Evolutionary conservation across 169 alveolate genomes (phyloP), one percentile per base, ranked within the genome.

Genomic region (Besnoitia besnoiti): DNA sequence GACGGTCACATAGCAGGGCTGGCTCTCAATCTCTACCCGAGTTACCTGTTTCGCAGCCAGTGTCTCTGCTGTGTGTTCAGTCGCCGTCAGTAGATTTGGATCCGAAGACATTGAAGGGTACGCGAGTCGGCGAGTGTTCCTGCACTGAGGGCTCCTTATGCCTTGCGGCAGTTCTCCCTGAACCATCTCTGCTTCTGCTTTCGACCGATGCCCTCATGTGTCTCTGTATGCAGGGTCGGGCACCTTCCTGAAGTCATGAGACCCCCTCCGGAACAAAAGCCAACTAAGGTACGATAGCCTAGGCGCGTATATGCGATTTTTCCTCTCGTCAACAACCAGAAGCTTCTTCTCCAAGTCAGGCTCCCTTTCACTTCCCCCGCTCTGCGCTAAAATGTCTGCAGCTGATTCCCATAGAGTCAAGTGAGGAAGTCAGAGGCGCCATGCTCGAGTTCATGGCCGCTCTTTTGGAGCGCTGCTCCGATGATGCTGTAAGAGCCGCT

Each of bases 241-340:
- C 95, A 92, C 67, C 85, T 92, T 35, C 95, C 95, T 35, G 91
- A 80, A 12, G 79, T 89, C 46, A 88, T 92, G 93, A 80, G 95
- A 1, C 95, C 95, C 37, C 44, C 51, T 21, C 93, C 93, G 40
- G 95, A 89, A 50, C 91, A 92, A 27, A 77, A 80, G 85, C 95
- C 95, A 7, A 5, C 21, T 2, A 37, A 87, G 73, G 77, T 87
- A 16, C 14, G 67, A 51, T 14, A 51, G 14, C 67, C n/a, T 51
- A 16, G 67, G 24, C 67, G 67, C n/a, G n/a, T n/a, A n/a, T n/a
- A n/a, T n/a, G n/a, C n/a, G n/a, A n/a, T n/a, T n/a, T n/a, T n/a
- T n/a, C n/a, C n/a, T n/a, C n/a, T n/a, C n/a, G n/a, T n/a, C n/a
- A n/a, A n/a, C n/a, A n/a, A n/a, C n/a, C n/a, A n/a, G n/a, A n/a